phyloP scores from a whole-genome alignment of 306 rosid species.

The Castanospermum australe region DNA sequence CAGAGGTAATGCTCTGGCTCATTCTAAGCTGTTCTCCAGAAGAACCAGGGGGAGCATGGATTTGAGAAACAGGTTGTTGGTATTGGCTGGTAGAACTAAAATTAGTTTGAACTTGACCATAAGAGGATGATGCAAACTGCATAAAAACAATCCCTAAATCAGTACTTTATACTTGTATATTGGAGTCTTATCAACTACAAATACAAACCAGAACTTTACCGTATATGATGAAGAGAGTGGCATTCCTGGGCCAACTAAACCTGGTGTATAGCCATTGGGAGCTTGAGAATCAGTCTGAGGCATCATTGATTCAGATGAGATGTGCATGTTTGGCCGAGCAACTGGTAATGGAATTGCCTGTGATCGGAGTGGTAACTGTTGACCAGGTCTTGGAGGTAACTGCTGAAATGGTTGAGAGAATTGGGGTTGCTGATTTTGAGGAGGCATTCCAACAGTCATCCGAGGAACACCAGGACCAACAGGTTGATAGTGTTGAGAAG shows the following conservation, averaged over 20 bases:
- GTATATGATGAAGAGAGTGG: conserved; percentile 66
- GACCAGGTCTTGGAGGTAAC: conserved; percentile 65
- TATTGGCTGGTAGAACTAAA: conserved; percentile 49
- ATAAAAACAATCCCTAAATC: conserved; percentile 27
- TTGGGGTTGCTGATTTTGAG: conserved; percentile 65
- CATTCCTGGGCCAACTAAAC: conserved; percentile 63
- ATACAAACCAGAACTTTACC: conserved; percentile 48
- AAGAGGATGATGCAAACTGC: conserved; percentile 66
- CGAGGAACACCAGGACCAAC: conserved; percentile 67
- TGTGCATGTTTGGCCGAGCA: conserved; percentile 59
- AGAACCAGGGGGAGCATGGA: conserved; percentile 49
- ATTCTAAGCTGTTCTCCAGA: conserved; percentile 40
- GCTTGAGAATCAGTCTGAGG: conserved; percentile 59
- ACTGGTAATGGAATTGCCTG: conserved; percentile 64
- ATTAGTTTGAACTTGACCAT: conserved; percentile 68
- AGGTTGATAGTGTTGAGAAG: conserved; percentile 75
- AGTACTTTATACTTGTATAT: conserved; percentile 25
- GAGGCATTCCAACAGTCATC: conserved; percentile 71
- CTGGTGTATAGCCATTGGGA: conserved; percentile 60
- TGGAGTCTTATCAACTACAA: background rate
- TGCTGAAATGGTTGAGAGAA: conserved; percentile 71
- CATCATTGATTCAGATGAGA: conserved; percentile 52
- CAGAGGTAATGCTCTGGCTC: conserved; percentile 42
- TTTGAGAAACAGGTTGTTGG: conserved; percentile 63
- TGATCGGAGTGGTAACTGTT: conserved; percentile 54